Base-by-base conservation (phyloP, 148 eudicot species). In the Chenopodium quinoa region DNA sequence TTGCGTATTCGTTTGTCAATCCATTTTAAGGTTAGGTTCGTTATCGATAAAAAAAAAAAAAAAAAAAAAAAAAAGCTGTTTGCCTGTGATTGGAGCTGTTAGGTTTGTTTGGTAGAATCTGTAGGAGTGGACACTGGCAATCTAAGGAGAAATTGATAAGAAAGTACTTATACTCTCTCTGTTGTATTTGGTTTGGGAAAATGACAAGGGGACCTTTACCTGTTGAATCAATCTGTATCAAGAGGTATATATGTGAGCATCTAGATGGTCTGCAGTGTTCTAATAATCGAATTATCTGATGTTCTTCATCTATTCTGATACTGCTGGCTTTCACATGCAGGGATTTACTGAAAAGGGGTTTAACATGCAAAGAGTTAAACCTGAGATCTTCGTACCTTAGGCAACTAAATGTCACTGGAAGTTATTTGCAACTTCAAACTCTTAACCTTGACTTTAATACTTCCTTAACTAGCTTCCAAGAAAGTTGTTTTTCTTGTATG, bases 381-480 rank as follows among this genome's bases (percentile, higher is more conserved):
- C 75, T 91, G 27, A 90, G 85, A 78, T 86, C 87, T 60, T 79
- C 87, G 14, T 76, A 80, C 52, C 88, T 90, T 17, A 77, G 77
- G 77, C 82, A 88, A 79, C 87, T 91, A 40, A 85, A 87, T 54
- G 82, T 87, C 50, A 64, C 76, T 22, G 92, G 91, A 78, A 83
- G 64, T 44, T 90, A 90, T 73, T 77, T 80, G 81, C 84, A 83
- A 31, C 76, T 91, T 56, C 88, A 81, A 83, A 91, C 87, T 14
- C 92, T 91, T 82, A 90, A 90, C 87, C 82, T 91, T 71, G 94
- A 91, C 84, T 91, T 90, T 75, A 87, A 90, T 75, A 84, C 92
- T 80, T 88, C 92, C 63, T 87, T 91, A 27, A 88, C 86, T 56
- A 87, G 76, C 75, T 78, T 91, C 73, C 86, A 86, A 75, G 81